Percentiles rank a stretch among this genome's conserved stretches.
Conservation (phyloP, 78 protist species). For the Dictyostelium citrinum region DNA sequence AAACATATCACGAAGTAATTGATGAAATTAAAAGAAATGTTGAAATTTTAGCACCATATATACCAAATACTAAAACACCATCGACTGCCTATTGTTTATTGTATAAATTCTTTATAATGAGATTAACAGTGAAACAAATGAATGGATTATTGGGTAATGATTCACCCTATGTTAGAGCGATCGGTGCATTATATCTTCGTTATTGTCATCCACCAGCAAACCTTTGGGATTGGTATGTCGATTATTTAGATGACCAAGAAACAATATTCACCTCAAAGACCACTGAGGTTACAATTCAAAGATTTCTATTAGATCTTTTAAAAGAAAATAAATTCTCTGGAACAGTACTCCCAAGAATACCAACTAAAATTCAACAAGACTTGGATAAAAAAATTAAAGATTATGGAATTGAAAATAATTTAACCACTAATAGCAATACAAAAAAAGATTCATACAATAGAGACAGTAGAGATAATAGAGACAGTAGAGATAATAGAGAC, state of each 20-base stretch:
- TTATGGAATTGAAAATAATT: constrained; percentile 2
- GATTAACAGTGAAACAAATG: constrained; percentile 78
- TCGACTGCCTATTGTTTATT: constrained; percentile 86
- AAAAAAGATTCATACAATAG: neutral
- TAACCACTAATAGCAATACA: neutral
- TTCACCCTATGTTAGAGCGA: constrained; percentile 82
- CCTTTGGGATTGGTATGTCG: constrained; percentile 77
- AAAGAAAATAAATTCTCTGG: constrained; percentile 46
- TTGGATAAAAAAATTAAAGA: constrained; percentile 6
- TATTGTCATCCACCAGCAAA: constrained; percentile 72
- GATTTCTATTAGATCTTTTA: neutral
- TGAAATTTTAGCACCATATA: constrained; percentile 78
- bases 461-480: neutral
- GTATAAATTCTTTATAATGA: constrained; percentile 80
- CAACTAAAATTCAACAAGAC: constrained; percentile 44
- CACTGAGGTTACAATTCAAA: constrained; percentile 9
- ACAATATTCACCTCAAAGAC: neutral
- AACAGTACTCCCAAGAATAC: constrained; percentile 60
- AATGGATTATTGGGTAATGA: constrained; percentile 56
- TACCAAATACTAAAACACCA: constrained; percentile 81
- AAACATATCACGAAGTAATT: constrained; percentile 80
- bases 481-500: neutral
- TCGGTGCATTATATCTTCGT: constrained; percentile 83
- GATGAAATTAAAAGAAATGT: constrained; percentile 80
- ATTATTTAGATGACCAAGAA: constrained; percentile 40